Conservation (phyloP, 441 rosid species). For the Eutrema salsugineum region DNA sequence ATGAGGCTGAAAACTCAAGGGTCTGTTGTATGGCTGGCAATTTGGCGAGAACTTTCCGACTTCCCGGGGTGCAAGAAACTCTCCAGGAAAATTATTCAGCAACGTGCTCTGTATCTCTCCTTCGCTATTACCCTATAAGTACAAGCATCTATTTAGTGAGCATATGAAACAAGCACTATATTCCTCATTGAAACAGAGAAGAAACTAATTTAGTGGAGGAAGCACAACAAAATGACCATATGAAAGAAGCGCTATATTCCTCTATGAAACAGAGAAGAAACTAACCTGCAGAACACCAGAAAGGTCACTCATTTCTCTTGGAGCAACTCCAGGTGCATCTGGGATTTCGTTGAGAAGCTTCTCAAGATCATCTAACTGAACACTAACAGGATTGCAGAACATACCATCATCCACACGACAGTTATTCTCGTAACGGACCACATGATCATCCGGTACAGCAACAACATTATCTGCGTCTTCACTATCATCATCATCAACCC, state of each 20-base stretch:
- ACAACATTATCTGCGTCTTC: constrained; percentile 19
- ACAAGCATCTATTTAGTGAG: neutral
- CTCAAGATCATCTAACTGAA: constrained; percentile 32
- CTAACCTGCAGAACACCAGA: constrained; percentile 42
- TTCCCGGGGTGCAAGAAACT: constrained; percentile 29
- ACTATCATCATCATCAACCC: constrained; percentile 58
- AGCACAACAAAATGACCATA: neutral
- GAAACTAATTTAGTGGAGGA: constrained; percentile 24
- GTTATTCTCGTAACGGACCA: neutral
- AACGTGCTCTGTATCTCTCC: constrained; percentile 52
- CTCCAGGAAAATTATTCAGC: constrained; percentile 38
- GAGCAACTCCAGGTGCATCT: constrained; percentile 31
- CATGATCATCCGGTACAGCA: neutral
- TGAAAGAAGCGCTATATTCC: neutral
- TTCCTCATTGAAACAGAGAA: neutral
- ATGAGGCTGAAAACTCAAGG: constrained; percentile 33
- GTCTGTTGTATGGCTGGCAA: constrained; percentile 27
- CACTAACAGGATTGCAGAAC: constrained; percentile 26
- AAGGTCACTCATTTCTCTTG: constrained; percentile 16
- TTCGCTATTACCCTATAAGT: constrained; percentile 37
- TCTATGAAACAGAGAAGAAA: constrained; percentile 1
- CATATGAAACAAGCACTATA: neutral
- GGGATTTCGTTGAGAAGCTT: constrained; percentile 37
- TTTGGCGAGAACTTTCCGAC: constrained; percentile 8
- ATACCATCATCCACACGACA: neutral